Base-by-base conservation (phyloP, 306 rosid species). In the Malus domestica region DNA sequence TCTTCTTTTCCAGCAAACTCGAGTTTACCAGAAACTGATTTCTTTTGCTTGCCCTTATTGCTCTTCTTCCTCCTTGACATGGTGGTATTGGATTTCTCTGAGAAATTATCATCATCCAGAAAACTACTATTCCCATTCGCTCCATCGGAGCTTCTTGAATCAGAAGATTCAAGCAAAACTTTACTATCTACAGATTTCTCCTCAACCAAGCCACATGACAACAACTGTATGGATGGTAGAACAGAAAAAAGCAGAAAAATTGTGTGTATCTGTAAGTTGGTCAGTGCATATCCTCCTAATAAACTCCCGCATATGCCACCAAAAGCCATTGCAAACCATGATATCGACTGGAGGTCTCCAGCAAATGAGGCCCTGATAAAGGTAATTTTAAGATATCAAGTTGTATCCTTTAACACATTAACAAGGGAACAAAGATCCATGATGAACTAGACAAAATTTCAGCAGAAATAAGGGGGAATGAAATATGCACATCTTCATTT, bases 261-360 rank as follows among this genome's bases (percentile, higher is more conserved):
- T 58, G 76, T 74, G 30, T 87, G 73, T 68, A 86, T 90, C 70
- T 52, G 82, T 58, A 92, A 83, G 79, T 83, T 88, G 78, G 88
- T 87, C 73, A 92, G 80, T 68, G 96, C 96, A 79, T 81, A 80
- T 83, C 97, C 97, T 76, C 97, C 97, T 29, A 82, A 86, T 77
- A 90, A 83, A 85, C 90, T 92, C 66, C 97, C 97, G 63, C 87
- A 88, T 80, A 92, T 85, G 80, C 97, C 97, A 27, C 97, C 97
- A 30, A 90, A 70, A 77, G 97, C 96, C 97, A 90, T 92, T 14
- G 97, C 83, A n/a, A 79, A 80, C 97, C 97, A 90, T 49, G 96
- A 90, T 71, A 87, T 64, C 61, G 96, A 84, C 81, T 92, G 97
- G 46, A 92, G 97, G 49, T 92, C 97, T 74, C 97, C 97, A 49